Evolutionary conservation across 108 stramenopile genomes (phyloP).

Genomic region (Stephanodiscus minutulus): DNA sequence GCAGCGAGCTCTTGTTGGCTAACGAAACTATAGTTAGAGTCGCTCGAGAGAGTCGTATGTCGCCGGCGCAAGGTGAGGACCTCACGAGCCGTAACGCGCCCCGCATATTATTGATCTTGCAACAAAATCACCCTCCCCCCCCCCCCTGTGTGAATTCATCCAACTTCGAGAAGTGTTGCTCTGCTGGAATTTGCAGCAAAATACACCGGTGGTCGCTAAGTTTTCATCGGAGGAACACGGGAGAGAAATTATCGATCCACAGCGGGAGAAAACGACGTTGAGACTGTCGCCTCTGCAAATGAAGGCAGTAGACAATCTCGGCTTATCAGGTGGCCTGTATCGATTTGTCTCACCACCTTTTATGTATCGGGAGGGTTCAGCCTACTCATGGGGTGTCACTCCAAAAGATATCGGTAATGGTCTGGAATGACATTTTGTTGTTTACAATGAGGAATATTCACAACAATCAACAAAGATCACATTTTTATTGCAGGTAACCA

Average conservation of each 20-base stretch:
- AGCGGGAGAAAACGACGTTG: conserved; percentile 8
- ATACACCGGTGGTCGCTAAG: conserved; percentile 64
- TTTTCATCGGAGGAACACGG: conserved; percentile 49
- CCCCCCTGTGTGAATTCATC: neutral
- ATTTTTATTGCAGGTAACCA: too few species aligned
- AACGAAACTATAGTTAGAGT: conserved; percentile 28
- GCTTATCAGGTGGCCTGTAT: conserved; percentile 6
- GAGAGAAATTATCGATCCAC: conserved; percentile 39
- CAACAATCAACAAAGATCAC: too few species aligned
- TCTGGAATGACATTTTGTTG: neutral
- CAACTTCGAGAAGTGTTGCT: conserved; percentile 41
- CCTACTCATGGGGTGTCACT: conserved; percentile 59
- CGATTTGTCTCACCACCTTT: conserved; percentile 82
- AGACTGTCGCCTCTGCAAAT: conserved; percentile 54
- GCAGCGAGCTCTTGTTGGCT: conserved; percentile 31
- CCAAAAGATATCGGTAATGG: neutral
- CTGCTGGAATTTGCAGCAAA: conserved; percentile 77
- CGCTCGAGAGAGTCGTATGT: conserved; percentile 39
- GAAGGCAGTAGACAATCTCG: conserved; percentile 56
- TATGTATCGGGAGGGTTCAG: conserved; percentile 61
- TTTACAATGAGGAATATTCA: neutral
- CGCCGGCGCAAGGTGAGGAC: conserved; percentile 53
- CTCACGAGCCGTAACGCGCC: neutral
- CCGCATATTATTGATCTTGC: neutral
- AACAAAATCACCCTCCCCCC: neutral